Evolutionary conservation across 805 yeast species (phyloP).

Genomic region (Clavispora vitiphila): DNA sequence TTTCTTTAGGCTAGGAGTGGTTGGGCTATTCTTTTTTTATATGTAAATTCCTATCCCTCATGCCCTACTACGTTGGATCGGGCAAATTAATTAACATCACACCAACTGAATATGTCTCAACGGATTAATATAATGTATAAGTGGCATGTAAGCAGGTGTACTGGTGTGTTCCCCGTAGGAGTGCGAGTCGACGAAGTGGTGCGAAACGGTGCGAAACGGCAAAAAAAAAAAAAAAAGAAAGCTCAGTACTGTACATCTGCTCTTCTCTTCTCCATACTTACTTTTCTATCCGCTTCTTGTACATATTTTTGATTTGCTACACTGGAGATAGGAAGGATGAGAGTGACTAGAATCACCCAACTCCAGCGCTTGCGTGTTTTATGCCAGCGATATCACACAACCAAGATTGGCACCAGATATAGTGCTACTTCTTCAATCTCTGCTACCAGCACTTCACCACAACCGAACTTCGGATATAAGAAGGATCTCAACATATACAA

Average conservation of each 20-base stretch:
- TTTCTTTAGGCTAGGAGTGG: background rate
- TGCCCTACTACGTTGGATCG: background rate
- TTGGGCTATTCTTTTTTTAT: background rate
- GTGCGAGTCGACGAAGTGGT: background rate
- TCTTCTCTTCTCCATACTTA: background rate
- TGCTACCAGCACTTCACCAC: background rate
- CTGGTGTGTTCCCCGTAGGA: background rate
- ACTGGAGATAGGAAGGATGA: background rate
- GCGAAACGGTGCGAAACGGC: background rate
- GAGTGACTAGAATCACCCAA: background rate
- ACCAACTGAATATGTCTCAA: background rate
- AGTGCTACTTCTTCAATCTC: background rate
- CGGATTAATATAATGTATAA: background rate
- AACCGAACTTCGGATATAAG: conserved; percentile 1
- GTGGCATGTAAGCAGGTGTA: background rate
- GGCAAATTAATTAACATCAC: background rate
- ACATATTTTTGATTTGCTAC: background rate
- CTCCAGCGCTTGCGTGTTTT: background rate
- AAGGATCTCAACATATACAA: conserved; percentile 10
- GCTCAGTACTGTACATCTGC: background rate
- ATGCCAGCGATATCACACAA: conserved; percentile 1
- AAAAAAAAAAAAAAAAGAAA: background rate
- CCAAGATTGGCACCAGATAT: background rate
- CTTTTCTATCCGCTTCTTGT: background rate
- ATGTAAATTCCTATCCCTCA: background rate